Percentiles rank a stretch among this genome's conserved stretches.
Conservation (phyloP, 2,329 filamentous ascomycete genomes). For the Phoma sp. region DNA sequence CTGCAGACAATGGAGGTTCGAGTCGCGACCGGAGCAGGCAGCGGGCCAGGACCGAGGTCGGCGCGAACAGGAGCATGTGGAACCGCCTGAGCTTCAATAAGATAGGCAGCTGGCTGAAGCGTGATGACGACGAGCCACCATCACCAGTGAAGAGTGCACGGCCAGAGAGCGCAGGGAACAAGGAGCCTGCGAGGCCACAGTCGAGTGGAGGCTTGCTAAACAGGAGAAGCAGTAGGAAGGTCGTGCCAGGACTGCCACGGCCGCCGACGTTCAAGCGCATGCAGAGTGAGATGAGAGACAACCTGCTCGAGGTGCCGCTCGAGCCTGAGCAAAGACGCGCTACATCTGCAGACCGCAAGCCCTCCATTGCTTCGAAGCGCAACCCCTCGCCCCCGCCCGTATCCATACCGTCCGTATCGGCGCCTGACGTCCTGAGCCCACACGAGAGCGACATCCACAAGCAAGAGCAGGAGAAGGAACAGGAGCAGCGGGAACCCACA, state of each 20-base stretch:
- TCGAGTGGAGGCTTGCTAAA: slow-evolving; percentile 41
- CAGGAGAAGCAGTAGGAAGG: slow-evolving; percentile 57
- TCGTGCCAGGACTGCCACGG: slow-evolving; percentile 79
- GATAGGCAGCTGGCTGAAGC: slow-evolving; percentile 51
- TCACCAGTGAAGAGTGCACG: slow-evolving; percentile 18
- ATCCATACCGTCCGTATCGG: slow-evolving; percentile 48
- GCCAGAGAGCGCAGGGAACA: slow-evolving; percentile 21
- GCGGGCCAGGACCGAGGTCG: slow-evolving; percentile 42
- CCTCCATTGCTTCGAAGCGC: slow-evolving; percentile 63
- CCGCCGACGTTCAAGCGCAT: slow-evolving; percentile 82
- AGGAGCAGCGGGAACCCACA: slow-evolving; percentile 28
- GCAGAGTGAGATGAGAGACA: slow-evolving; percentile 78
- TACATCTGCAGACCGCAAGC: slow-evolving; percentile 71
- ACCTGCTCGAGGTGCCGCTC: slow-evolving; percentile 70
- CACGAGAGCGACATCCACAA: slow-evolving; percentile 35
- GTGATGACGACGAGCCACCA: slow-evolving; percentile 45
- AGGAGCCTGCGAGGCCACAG: slow-evolving; percentile 45
- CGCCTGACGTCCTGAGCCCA: slow-evolving; percentile 47
- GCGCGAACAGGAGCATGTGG: slow-evolving; percentile 46
- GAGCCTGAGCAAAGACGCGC: slow-evolving; percentile 73
- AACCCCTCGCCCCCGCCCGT: slow-evolving; percentile 50
- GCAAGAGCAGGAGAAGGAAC: slow-evolving; percentile 22
- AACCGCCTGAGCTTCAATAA: slow-evolving; percentile 47
- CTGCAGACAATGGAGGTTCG: slow-evolving; percentile 32
- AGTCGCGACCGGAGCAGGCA: slow-evolving; percentile 42